Evolutionary conservation across 1,284 basidiomycete genomes (phyloP).

Genomic region (Microbotryum intermedium): DNA sequence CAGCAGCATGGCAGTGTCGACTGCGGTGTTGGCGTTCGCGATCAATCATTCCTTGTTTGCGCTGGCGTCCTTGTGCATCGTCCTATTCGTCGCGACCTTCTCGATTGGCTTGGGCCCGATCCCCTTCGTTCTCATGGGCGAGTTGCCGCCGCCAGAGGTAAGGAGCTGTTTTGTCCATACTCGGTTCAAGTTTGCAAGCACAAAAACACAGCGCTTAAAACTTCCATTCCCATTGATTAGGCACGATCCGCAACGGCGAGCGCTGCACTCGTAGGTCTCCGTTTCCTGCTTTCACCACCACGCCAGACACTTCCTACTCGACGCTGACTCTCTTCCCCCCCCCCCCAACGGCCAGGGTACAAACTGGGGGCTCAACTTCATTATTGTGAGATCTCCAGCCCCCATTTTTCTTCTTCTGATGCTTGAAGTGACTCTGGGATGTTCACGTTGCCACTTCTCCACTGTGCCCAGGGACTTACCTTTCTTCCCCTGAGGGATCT

Average conservation of each 20-base stretch:
- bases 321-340: neutral
- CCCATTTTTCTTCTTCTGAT: neutral
- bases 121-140: constrained; percentile 42
- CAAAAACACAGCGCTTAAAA: neutral
- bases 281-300: neutral
- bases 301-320: neutral
- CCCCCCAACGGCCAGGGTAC: neutral
- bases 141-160: constrained; percentile 36
- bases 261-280: neutral
- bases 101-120: constrained; percentile 40
- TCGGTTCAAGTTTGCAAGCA: too few relatives aligned
- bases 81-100: constrained; percentile 41
- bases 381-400: constrained; percentile 4
- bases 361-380: constrained; percentile 32
- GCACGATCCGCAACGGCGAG: constrained; percentile 1
- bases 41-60: constrained; percentile 31
- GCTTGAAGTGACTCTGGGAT: neutral
- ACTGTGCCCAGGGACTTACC: constrained; percentile 8
- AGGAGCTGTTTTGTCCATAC: neutral
- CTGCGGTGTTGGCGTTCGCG: constrained; percentile 35
- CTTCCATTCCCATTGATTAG: constrained; percentile 16
- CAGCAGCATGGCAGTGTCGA: constrained; percentile 34
- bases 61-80: constrained; percentile 37
- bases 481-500: constrained; percentile 25
- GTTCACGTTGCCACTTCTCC: neutral